phyloP scores from a whole-genome alignment of 2,329 filamentous ascomycete species.

The Fusarium concolor region DNA sequence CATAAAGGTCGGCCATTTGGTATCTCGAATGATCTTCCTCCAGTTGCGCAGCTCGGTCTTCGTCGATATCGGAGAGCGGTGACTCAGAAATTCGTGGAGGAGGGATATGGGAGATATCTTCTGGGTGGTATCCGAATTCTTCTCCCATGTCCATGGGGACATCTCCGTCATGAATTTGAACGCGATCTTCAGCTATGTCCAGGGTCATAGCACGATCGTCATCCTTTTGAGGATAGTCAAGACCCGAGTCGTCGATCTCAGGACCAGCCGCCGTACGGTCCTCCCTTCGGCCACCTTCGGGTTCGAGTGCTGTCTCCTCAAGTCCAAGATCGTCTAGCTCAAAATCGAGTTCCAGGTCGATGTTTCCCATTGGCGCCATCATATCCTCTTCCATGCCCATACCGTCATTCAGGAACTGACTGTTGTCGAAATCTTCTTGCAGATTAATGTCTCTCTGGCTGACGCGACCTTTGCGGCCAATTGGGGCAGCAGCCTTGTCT shows the following conservation, averaged over 20 bases:
- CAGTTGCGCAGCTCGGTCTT: slow-evolving; percentile 69
- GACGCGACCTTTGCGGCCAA: slow-evolving; percentile 67
- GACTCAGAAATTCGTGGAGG: slow-evolving; percentile 76
- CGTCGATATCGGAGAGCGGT: slow-evolving; percentile 76
- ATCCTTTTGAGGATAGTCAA: slow-evolving; percentile 66
- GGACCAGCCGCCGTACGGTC: slow-evolving; percentile 13
- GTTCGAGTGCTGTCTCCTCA: slow-evolving; percentile 67
- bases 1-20: slow-evolving; percentile 69
- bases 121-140: slow-evolving; percentile 69
- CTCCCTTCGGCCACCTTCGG: slow-evolving; percentile 92
- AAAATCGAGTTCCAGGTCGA: slow-evolving; percentile 80
- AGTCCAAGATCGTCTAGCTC: slow-evolving; percentile 78
- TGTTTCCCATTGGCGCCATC: slow-evolving; percentile 70
- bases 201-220: slow-evolving; percentile 67
- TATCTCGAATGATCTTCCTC: slow-evolving; percentile 68
- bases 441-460: slow-evolving; percentile 75
- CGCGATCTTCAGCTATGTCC: slow-evolving; percentile 64
- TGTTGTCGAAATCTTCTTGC: slow-evolving; percentile 76
- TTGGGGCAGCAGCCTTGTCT: slow-evolving; percentile 64
- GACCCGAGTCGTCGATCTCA: slow-evolving; percentile 68
- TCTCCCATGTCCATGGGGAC: slow-evolving; percentile 68
- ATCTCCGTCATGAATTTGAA: slow-evolving; percentile 73
- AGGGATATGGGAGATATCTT: slow-evolving; percentile 68
- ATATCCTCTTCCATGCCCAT: slow-evolving; percentile 69
- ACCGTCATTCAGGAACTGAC: slow-evolving; percentile 81